phyloP scores from a whole-genome alignment of 352 stramenopile species.

The Aphanomyces stellatus region DNA sequence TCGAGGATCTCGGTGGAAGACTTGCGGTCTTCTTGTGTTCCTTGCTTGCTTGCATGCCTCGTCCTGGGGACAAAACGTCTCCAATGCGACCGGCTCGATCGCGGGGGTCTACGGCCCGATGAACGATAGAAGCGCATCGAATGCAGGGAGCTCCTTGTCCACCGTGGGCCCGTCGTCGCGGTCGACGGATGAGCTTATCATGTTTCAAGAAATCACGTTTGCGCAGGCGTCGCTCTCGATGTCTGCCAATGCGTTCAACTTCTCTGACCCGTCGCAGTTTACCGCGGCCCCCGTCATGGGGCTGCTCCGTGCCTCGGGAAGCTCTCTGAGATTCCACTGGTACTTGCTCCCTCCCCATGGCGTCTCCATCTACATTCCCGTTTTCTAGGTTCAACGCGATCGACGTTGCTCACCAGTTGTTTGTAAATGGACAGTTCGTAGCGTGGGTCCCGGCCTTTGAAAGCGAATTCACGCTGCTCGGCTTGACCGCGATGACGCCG shows the following conservation, averaged over 20 bases:
- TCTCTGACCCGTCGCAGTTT: background rate
- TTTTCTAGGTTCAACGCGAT: background rate
- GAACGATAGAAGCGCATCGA: too few relatives aligned
- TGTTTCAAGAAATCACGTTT: background rate
- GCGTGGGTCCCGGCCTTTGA: background rate
- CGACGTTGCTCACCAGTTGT: background rate
- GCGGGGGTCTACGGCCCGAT: too few relatives aligned
- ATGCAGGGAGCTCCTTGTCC: too few relatives aligned
- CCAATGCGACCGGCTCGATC: too few relatives aligned
- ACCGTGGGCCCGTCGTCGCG: too few relatives aligned
- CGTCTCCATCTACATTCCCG: too few relatives aligned
- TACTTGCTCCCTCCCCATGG: too few relatives aligned
- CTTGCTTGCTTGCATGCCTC: too few relatives aligned
- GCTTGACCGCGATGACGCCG: background rate
- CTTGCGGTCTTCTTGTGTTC: too few relatives aligned
- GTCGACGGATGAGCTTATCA: background rate
- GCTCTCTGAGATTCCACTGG: background rate
- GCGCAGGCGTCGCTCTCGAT: background rate
- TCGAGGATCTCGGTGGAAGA: too few relatives aligned
- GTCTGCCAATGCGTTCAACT: background rate
- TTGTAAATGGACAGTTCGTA: background rate
- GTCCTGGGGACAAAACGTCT: too few relatives aligned
- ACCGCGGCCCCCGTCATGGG: background rate
- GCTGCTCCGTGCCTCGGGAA: background rate
- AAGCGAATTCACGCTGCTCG: slow-evolving; percentile 5